phyloP scores from a whole-genome alignment of 805 yeast genomes.

The Candida cerambycidarum region DNA sequence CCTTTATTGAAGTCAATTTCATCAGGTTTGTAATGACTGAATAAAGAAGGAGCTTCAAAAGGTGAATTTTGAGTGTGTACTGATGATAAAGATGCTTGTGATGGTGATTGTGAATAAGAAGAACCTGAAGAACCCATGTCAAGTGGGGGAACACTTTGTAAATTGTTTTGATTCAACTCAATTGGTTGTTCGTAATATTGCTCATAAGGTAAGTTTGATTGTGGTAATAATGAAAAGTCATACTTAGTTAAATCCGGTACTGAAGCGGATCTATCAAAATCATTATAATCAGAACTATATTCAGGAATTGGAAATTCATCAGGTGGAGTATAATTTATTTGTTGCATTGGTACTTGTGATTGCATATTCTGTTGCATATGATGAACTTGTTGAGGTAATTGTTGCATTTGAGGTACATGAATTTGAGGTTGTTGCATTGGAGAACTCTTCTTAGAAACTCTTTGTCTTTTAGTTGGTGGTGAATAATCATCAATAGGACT shows the following conservation, averaged over 20 bases:
- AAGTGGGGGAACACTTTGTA: neutral
- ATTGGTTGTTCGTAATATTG: slow-evolving; percentile 2
- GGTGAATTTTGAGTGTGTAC: slow-evolving; percentile 1
- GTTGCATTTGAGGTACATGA: neutral
- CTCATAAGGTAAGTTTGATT: slow-evolving; percentile 1
- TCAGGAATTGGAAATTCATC: slow-evolving; percentile 4
- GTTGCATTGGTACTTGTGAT: neutral
- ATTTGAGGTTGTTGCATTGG: neutral
- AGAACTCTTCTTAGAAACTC: neutral
- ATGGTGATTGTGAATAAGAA: slow-evolving; percentile 7
- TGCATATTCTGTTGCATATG: neutral
- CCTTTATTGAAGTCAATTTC: neutral
- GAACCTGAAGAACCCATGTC: neutral
- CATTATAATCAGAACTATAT: slow-evolving; percentile 1
- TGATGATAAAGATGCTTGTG: slow-evolving; percentile 5
- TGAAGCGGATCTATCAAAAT: slow-evolving; percentile 7
- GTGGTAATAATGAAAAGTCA: slow-evolving; percentile 4
- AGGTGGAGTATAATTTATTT: slow-evolving; percentile 3
- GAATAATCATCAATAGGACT: slow-evolving; percentile 6
- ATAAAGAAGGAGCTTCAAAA: slow-evolving; percentile 10
- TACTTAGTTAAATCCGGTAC: slow-evolving; percentile 9
- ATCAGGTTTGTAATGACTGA: slow-evolving; percentile 5
- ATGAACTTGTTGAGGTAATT: neutral
- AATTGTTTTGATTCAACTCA: neutral
- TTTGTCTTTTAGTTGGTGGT: slow-evolving; percentile 9